A percentile compares a stretch with the other conserved stretches of the same genome.
Evolutionary conservation across 2,329 filamentous ascomycete species (phyloP).

Genomic region (Fusarium redolens): DNA sequence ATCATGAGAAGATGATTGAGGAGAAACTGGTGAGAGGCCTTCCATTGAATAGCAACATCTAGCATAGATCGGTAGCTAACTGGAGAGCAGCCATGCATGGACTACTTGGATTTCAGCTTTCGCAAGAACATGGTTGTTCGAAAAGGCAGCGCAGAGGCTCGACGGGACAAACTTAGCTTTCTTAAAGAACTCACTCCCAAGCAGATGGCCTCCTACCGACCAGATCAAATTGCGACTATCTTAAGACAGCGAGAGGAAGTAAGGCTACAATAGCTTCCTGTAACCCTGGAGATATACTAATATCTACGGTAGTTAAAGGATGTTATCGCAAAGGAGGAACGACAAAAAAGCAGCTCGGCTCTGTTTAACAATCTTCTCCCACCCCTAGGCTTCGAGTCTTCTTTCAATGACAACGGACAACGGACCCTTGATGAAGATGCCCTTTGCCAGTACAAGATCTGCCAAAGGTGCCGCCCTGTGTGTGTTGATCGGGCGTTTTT

Average conservation of each 20-base stretch:
- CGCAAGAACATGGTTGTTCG: constrained; percentile 50
- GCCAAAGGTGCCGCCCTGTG: constrained; percentile 60
- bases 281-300: neutral
- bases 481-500: constrained; percentile 59
- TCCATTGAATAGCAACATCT: neutral
- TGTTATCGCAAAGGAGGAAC: constrained; percentile 47
- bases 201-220: constrained; percentile 58
- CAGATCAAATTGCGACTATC: constrained; percentile 59
- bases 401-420: constrained; percentile 42
- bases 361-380: constrained; percentile 33
- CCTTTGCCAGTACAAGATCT: constrained; percentile 65
- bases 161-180: constrained; percentile 58
- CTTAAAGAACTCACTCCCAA: constrained; percentile 57
- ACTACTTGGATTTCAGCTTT: constrained; percentile 50
- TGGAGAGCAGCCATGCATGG: constrained; percentile 47
- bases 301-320: constrained; percentile 27
- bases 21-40: constrained; percentile 42
- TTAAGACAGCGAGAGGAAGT: constrained; percentile 64
- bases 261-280: constrained; percentile 17
- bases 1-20: constrained; percentile 60
- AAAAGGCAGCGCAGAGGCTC: constrained; percentile 54
- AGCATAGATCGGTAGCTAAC: constrained; percentile 4
- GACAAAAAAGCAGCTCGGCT: constrained; percentile 39
- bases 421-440: constrained; percentile 53
- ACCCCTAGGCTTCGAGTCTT: constrained; percentile 27